These are phyloP conservation scores for Alternaria gansuensis DNA, from an alignment of 2,329 filamentous ascomycete species.

Conservation along the genomic window DNA sequence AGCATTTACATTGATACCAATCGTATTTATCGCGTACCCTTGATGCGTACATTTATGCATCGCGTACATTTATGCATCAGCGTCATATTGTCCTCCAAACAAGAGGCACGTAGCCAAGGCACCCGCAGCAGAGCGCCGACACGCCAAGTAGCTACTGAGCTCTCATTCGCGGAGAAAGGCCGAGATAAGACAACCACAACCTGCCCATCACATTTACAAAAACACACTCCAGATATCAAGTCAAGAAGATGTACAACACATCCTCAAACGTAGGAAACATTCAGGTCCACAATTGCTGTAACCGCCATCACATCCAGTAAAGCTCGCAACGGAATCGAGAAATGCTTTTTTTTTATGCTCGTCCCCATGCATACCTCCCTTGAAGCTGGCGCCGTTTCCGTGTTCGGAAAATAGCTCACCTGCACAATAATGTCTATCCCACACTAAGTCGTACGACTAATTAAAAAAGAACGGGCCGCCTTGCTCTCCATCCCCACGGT, in stretches of 20 bases:
- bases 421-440: not conserved
- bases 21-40: not conserved
- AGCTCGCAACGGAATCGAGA: not conserved
- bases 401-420: conserved; percentile 4
- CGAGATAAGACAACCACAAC: not conserved
- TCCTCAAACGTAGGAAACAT: not conserved
- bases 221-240: not conserved
- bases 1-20: conserved; percentile 5
- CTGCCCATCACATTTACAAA: not conserved
- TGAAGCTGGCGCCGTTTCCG: not conserved
- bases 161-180: not conserved
- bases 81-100: conserved; percentile 2
- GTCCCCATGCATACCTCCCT: not conserved
- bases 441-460: not conserved
- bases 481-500: conserved; percentile 4
- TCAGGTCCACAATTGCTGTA: conserved; percentile 5
- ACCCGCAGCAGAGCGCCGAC: not conserved
- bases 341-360: conserved; percentile 1
- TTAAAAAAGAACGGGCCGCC: not conserved
- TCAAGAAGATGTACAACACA: not conserved
- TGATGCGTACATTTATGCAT: not conserved
- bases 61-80: conserved; percentile 2
- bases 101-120: not conserved
- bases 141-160: not conserved
- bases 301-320: conserved; percentile 5